Evolutionary conservation across 305 asterid genomes (phyloP).

Genomic region (Plantago coronopus): DNA sequence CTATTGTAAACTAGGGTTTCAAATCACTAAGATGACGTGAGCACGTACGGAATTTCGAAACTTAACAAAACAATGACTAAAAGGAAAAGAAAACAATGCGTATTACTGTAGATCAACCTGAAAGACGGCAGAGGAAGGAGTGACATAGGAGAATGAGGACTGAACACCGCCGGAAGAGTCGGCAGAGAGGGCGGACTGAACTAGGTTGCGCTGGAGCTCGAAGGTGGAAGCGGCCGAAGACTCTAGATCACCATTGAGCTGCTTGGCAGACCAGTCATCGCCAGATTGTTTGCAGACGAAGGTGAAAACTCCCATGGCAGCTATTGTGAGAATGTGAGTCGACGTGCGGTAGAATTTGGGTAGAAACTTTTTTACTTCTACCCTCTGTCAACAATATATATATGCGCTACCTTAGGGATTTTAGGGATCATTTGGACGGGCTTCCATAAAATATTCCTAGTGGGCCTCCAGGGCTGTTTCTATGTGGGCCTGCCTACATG

Average conservation of each 20-base stretch:
- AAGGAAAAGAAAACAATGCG: not conserved
- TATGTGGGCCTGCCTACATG: no score
- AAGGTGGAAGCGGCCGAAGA: conserved; percentile 42
- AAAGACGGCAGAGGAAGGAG: conserved; percentile 53
- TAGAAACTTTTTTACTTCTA: no score
- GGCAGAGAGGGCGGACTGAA: conserved; percentile 40
- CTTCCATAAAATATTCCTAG: no score
- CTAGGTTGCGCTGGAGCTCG: conserved; percentile 59
- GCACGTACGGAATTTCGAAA: not conserved
- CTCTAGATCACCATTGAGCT: conserved; percentile 43
- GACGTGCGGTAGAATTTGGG: no score
- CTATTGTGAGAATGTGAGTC: no score
- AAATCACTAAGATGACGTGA: not conserved
- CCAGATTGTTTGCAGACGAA: conserved; percentile 47
- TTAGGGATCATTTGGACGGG: no score
- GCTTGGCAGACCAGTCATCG: conserved; percentile 52
- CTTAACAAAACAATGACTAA: not conserved
- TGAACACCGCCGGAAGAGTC: conserved; percentile 56
- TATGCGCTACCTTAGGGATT: no score
- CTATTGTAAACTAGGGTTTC: conserved; percentile 1
- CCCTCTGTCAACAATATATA: no score
- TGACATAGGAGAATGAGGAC: conserved; percentile 49
- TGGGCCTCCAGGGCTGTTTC: no score
- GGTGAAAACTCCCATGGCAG: conserved; percentile 56
- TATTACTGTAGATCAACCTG: conserved; percentile 30